Evolutionary conservation across 2,329 filamentous ascomycete genomes (phyloP), one percentile per base, ranked within the genome.

Genomic region (Didymella pinodella): DNA sequence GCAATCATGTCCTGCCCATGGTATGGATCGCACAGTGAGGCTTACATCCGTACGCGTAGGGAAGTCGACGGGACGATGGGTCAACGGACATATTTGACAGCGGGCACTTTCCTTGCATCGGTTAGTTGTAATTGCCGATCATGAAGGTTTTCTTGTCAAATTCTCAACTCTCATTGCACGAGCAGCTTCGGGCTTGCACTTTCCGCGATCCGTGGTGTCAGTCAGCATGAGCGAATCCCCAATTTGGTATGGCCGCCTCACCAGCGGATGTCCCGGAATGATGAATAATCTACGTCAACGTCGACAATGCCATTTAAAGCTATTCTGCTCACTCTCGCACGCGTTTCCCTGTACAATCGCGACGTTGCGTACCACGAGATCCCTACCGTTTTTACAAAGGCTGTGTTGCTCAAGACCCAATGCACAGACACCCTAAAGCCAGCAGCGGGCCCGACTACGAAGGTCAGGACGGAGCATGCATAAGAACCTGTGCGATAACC

Each of bases 211-310:
- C 48, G 48, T 29, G 43, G 28, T 29, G 54, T 52, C 31, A 52
- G 48, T 52, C 31, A 52, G 48, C 48, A 43, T 29, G 36, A 34
- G 32, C 49, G 40, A 31, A 46, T 16, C 12, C 25, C 51, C 12
- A 20, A 58, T 32, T 14, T n/a, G 18, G 56, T 6, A 45, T 53
- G 45, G 45, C 32, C n/a, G 32, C 32, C 32, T 36, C 16, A 36
- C 16, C 32, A 36, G n/a, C 18, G 56, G 50, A 59, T 26, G 20
- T 41, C 3, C 26, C 50, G 51, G 56, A 40, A 54, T 50, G 56
- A 59, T 59, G 56, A 51, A 36, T 50, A 54, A 54, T 54, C 36
- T 32, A 44, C 40, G 36, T 54, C 41, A 50, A 54, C 34, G 28
- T 43, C 41, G 4, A 43, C 40, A 20, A n/a, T 10, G 10, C 16